Conservation (phyloP, 2,329 filamentous ascomycete species). For the Phaeosphaeriaceae sp. region DNA sequence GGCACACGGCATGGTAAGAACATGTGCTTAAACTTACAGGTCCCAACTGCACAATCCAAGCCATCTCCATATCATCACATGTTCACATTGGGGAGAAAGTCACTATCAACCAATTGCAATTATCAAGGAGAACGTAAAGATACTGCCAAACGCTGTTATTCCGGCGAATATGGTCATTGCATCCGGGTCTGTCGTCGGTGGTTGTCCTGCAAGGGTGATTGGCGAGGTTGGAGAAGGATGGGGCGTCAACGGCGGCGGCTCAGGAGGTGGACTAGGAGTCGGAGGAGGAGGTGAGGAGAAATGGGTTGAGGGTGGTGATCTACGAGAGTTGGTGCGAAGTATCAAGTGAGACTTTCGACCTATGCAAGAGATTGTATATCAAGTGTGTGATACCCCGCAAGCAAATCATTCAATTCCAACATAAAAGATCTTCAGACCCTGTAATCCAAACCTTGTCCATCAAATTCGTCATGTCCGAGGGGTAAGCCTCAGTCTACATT, state of each 20-base stretch:
- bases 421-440: no score
- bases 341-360: conserved; percentile 40
- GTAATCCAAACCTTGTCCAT: no score
- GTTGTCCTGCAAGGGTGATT: conserved; percentile 54
- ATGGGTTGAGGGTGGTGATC: conserved; percentile 58
- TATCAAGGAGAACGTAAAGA: conserved; percentile 89
- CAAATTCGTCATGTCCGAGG: no score
- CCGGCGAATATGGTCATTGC: conserved; percentile 90
- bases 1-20: no score
- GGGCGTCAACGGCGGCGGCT: conserved; percentile 50
- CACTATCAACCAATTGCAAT: conserved; percentile 86
- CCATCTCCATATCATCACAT: conserved; percentile 81
- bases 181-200: conserved; percentile 86
- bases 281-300: conserved; percentile 52
- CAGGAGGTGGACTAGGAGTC: conserved; percentile 42
- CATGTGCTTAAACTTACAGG: conserved; percentile 30
- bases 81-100: conserved; percentile 82
- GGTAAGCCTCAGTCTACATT: no score
- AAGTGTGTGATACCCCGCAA: no score
- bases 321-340: conserved; percentile 56
- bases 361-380: not conserved
- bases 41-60: conserved; percentile 72
- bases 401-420: no score
- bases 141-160: conserved; percentile 83
- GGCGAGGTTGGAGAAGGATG: conserved; percentile 60